Percentiles rank a stretch among this genome's conserved stretches.
Evolutionary conservation across 352 stramenopile species (phyloP).

Genomic region (Pythium folliculosum): DNA sequence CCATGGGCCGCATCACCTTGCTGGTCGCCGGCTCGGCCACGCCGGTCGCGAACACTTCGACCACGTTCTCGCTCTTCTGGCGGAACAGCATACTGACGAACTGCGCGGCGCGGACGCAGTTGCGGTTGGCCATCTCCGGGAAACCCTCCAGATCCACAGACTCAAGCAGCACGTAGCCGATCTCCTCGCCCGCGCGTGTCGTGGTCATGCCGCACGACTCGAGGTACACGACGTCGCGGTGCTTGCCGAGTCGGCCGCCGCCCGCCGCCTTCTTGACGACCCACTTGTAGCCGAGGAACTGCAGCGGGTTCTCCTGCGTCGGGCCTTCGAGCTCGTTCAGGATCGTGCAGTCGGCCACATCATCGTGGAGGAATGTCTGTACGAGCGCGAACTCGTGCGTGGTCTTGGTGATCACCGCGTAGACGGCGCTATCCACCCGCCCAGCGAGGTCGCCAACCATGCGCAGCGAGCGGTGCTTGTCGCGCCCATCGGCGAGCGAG

Average conservation of each 20-base stretch:
- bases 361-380: conserved; percentile 58
- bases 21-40: conserved; percentile 51
- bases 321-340: conserved; percentile 56
- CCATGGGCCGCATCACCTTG: conserved; percentile 42
- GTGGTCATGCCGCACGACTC: conserved; percentile 53
- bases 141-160: conserved; percentile 66
- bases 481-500: conserved; percentile 1
- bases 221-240: conserved; percentile 62
- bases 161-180: conserved; percentile 74
- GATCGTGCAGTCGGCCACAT: conserved; percentile 64
- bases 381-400: conserved; percentile 58
- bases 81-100: conserved; percentile 60
- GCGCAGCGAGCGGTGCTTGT: conserved; percentile 31
- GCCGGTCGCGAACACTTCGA: conserved; percentile 68
- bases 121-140: conserved; percentile 44
- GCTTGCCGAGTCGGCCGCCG: conserved; percentile 44
- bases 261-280: conserved; percentile 53
- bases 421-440: conserved; percentile 59
- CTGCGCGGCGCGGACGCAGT: conserved; percentile 56
- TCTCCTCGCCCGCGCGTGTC: conserved; percentile 39
- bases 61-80: conserved; percentile 47
- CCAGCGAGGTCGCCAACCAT: conserved; percentile 49
- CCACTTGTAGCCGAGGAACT: conserved; percentile 77
- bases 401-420: conserved; percentile 49
- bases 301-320: conserved; percentile 43